These are phyloP conservation scores for Sistotremastrum niveocremeum DNA, from an alignment of 768 basidiomycete species.

Conservation along the genomic window DNA sequence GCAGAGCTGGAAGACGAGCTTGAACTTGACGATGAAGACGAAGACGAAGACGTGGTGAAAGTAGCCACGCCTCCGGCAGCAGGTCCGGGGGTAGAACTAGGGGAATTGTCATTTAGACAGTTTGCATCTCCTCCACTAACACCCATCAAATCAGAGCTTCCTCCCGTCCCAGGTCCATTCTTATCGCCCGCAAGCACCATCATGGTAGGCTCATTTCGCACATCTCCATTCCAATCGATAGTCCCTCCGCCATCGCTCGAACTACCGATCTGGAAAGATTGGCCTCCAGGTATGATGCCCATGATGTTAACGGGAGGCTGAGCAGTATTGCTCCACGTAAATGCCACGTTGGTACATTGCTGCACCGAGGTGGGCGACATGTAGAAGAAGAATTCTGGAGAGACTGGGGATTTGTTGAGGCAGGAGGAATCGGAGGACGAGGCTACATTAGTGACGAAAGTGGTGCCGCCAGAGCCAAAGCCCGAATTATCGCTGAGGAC, in stretches of 20 bases:
- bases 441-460: conserved; percentile 5
- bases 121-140: conserved; percentile 1
- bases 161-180: conserved; percentile 7
- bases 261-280: conserved; percentile 6
- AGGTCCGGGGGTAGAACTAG: conserved; percentile 1
- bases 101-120: conserved; percentile 2
- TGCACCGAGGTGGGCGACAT: neutral
- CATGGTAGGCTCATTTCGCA: conserved; percentile 6
- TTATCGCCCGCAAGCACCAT: conserved; percentile 10
- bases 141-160: conserved; percentile 5
- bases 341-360: conserved; percentile 6
- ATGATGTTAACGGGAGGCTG: conserved; percentile 6
- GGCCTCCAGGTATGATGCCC: conserved; percentile 7
- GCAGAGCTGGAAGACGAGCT: too few species aligned
- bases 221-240: conserved; percentile 8
- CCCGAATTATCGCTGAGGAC: conserved; percentile 8
- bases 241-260: neutral
- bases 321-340: conserved; percentile 6
- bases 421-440: conserved; percentile 3
- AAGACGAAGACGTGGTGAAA: too few species aligned
- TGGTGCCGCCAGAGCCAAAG: conserved; percentile 9
- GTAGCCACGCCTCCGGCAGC: neutral
- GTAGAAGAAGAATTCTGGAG: conserved; percentile 5
- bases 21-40: too few species aligned
- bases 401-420: conserved; percentile 3